Conservation (phyloP, 306 rosid species). For the Luffa acutangula region DNA sequence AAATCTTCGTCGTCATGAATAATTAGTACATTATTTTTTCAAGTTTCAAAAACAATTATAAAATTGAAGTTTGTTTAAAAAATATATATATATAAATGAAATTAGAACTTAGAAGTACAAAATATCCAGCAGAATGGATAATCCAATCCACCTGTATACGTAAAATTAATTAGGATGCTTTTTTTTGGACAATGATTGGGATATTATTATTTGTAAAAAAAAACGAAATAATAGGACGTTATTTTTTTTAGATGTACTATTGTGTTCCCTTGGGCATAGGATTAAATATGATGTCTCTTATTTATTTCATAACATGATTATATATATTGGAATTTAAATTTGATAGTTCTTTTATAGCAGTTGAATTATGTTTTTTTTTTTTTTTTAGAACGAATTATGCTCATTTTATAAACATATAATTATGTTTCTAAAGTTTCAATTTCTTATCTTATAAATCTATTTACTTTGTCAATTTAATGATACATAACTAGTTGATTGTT, state of each 20-base stretch:
- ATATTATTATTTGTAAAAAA: too few relatives aligned
- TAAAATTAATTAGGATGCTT: not conserved
- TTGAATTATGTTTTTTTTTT: too few relatives aligned
- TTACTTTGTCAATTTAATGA: too few relatives aligned
- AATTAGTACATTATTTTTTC: not conserved
- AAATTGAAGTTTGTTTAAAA: not conserved
- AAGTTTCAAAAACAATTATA: not conserved
- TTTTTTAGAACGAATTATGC: too few relatives aligned
- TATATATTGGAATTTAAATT: too few relatives aligned
- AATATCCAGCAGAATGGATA: not conserved
- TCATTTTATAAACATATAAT: too few relatives aligned
- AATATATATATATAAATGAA: too few relatives aligned
- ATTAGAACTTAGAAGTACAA: not conserved
- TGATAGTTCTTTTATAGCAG: too few relatives aligned
- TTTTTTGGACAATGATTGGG: not conserved
- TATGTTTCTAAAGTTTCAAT: too few relatives aligned
- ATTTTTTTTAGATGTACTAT: not conserved
- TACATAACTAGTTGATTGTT: too few relatives aligned
- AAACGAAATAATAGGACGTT: too few relatives aligned
- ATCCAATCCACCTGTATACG: not conserved
- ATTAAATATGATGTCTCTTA: not conserved
- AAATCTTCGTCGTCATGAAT: not conserved
- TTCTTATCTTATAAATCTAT: too few relatives aligned
- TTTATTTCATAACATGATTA: not conserved
- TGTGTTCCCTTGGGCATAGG: not conserved